Base-by-base conservation (phyloP, 345 rosid species). In the Gossypioides kirkii region DNA sequence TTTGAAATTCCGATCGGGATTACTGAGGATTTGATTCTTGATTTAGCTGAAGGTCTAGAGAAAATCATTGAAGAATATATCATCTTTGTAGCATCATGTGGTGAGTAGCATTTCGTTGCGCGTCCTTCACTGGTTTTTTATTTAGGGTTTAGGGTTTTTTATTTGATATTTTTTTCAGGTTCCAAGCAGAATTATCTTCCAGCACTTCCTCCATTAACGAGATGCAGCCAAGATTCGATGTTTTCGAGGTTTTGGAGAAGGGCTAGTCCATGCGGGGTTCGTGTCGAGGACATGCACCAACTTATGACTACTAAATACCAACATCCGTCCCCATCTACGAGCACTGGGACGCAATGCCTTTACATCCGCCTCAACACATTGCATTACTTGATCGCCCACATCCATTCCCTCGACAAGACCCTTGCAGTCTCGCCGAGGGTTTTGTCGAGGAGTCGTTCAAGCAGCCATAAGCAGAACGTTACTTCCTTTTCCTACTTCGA, bases 311-410 rank as follows among this genome's bases (percentile, higher is more conserved):
- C 14, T 0, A 88, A 88, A 9, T 88, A 81, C 3, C 91, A 90
- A 70, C 88, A 85, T 82, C 91, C 97, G 17, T 86, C 94, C 6
- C 95, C 92, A 10, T 88, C 97, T 16, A 92, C 97, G 1, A 90
- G 98, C 80, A 96, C 97, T 0, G 97, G 99, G 12, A 94, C 99
- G 0, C 98, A 92, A 50, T 91, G 98, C 56, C 88, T 90, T 8
- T 92, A 92, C 66, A 84, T 94, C 61, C 92, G 94, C 65, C 92
- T 94, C 63, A 94, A 92, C 79, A 92, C 98, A 14, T 61, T 94
- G 65, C 96, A 92, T 53, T 94, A 88, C 74, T 80, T 92, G 68
- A 86, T 82, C 62, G 78, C 96, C 36, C 91, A 90, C 70, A 85
- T 92, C 71, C 91, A 92, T 73, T 81, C 94, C 32, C 86, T 94